Conservation (phyloP, 441 rosid genomes). For the Gossypium laxum region DNA sequence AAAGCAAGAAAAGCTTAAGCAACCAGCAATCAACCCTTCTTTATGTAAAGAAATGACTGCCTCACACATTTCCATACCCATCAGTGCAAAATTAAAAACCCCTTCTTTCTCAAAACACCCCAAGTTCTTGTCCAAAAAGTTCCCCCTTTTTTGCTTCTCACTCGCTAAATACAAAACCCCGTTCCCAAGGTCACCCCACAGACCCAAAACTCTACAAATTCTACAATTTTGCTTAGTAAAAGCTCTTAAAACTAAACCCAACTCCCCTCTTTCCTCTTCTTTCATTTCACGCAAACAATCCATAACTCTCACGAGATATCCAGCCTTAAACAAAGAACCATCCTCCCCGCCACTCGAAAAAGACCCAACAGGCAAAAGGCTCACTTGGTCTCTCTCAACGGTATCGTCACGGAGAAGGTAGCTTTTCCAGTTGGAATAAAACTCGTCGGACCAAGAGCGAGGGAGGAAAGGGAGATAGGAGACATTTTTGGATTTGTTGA, state of each 20-base stretch:
- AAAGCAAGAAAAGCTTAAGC: slow-evolving; percentile 49
- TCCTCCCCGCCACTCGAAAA: slow-evolving; percentile 19
- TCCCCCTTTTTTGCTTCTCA: slow-evolving; percentile 28
- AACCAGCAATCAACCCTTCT: slow-evolving; percentile 49
- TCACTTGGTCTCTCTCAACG: slow-evolving; percentile 31
- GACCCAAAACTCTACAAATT: slow-evolving; percentile 44
- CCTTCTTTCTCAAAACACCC: slow-evolving; percentile 28
- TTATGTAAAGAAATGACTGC: slow-evolving; percentile 41
- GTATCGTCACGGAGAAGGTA: slow-evolving; percentile 42
- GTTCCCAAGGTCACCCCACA: slow-evolving; percentile 59
- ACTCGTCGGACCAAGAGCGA: slow-evolving; percentile 54
- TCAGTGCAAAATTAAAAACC: slow-evolving; percentile 37
- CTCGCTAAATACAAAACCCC: slow-evolving; percentile 53
- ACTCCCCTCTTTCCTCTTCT: slow-evolving; percentile 36
- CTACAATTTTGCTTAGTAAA: slow-evolving; percentile 23
- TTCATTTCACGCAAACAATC: slow-evolving; percentile 42
- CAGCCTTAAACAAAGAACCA: slow-evolving; percentile 34
- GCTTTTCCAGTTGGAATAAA: slow-evolving; percentile 51
- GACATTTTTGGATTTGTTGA: not conserved
- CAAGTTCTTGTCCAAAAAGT: slow-evolving; percentile 17
- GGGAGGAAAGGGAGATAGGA: slow-evolving; percentile 27
- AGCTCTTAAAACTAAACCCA: slow-evolving; percentile 30
- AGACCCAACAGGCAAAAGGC: slow-evolving; percentile 40
- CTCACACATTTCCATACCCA: slow-evolving; percentile 69
- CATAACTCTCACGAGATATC: slow-evolving; percentile 43